Base-by-base conservation (phyloP, 768 basidiomycete genomes). In the Mycena sanguinolenta region DNA sequence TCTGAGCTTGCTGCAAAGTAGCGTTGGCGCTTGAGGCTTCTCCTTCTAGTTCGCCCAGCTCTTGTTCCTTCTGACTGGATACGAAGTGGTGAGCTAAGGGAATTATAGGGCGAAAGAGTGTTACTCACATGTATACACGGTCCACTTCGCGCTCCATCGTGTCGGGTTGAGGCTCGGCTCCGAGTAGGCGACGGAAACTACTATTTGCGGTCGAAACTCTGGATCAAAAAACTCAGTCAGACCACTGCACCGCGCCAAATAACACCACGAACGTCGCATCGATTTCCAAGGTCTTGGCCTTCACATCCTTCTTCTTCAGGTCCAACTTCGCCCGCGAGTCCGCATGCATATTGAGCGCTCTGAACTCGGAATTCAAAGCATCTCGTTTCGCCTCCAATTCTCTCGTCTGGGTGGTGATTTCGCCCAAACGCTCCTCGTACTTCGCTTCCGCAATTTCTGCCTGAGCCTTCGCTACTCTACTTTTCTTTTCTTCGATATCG, bases 311-410 rank as follows among this genome's bases (percentile, higher is more conserved):
- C 68, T 90, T 84, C 76, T 95, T 93, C 70, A 97, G 76, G 46
- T 92, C 89, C 61, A 98, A 78, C 74, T 89, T 92, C 2, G 96
- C 95, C 52, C 97, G 84, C 1, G 89, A 84, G 63, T 96, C 93
- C 0, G 94, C 92, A 77, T 98, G 96, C 53, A 89, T 75, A 73
- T 90, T 95, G 74, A 98, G 80, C 2, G 84, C 81, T 36, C 89
- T 85, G 49, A 96, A 84, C 70, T 98, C 97, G 0, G 79, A 73
- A 63, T 91, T 94, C 69, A 97, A 81, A 23, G 79, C 77, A 21
- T 97, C 95, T 59, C 92, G 84, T 55, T 84, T 85, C 39, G 89
- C 89, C 69, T 98, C 95, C 58, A 95, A 82, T 28, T 73, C 76
- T 39, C 91, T 87, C n/a, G 84, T 82, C 66, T 87, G 88, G 30